phyloP scores from a whole-genome alignment of 805 yeast species.

The Teunomyces pallodes region DNA sequence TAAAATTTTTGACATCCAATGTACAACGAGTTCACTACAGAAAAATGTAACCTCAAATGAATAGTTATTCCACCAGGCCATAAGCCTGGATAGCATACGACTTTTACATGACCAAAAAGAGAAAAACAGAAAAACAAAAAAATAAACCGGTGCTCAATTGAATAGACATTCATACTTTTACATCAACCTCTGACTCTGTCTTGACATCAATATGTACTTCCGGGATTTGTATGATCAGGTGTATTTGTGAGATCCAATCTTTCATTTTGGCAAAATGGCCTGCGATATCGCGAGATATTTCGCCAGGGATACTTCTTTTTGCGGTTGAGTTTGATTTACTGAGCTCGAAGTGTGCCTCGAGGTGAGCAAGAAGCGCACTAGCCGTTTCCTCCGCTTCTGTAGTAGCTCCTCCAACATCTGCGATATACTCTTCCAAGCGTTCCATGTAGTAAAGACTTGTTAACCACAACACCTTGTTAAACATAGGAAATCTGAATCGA shows the following conservation, averaged over 20 bases:
- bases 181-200: neutral
- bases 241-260: neutral
- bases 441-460: slow-evolving; percentile 48
- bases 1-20: too few relatives aligned
- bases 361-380: slow-evolving; percentile 20
- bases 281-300: slow-evolving; percentile 8
- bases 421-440: slow-evolving; percentile 20
- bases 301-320: slow-evolving; percentile 30
- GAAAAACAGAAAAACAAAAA: neutral
- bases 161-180: too few relatives aligned
- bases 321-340: slow-evolving; percentile 34
- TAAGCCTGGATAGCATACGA: too few relatives aligned
- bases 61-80: neutral
- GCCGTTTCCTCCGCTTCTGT: slow-evolving; percentile 5
- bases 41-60: neutral
- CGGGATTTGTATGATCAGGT: neutral
- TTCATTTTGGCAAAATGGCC: neutral
- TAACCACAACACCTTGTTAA: slow-evolving; percentile 68
- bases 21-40: neutral
- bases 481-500: slow-evolving; percentile 75
- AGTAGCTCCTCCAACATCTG: slow-evolving; percentile 11
- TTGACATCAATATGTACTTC: neutral
- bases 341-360: slow-evolving; percentile 28
- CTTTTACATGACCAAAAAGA: too few relatives aligned
- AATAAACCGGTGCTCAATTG: neutral